Evolutionary conservation across 1,139 yeast genomes (phyloP).

Genomic region (Blastobotrys persicus): DNA sequence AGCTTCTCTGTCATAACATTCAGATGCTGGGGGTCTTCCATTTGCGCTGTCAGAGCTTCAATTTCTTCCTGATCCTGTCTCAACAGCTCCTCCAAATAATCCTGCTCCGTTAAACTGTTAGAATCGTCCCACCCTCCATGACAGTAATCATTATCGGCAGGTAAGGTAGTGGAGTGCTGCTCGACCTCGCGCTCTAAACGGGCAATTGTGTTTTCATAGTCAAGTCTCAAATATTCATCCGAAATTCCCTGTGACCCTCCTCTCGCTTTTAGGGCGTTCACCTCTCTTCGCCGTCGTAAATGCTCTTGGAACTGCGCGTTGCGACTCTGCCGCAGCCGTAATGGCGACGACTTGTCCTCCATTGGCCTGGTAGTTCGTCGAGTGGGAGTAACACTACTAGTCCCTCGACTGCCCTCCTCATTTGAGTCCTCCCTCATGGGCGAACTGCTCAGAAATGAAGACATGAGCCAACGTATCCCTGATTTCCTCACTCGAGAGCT

Average conservation of each 20-base stretch:
- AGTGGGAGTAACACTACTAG: neutral
- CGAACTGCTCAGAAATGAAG: slow-evolving; percentile 6
- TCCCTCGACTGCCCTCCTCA: neutral
- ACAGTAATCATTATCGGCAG: slow-evolving; percentile 14
- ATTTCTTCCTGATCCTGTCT: slow-evolving; percentile 23
- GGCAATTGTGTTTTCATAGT: slow-evolving; percentile 25
- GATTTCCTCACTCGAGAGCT: too few species aligned
- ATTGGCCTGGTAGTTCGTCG: slow-evolving; percentile 10
- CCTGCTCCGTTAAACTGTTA: slow-evolving; percentile 19
- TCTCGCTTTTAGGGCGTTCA: slow-evolving; percentile 20
- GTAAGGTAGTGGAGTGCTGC: neutral
- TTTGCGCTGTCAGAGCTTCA: slow-evolving; percentile 11
- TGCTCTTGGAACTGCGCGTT: slow-evolving; percentile 15
- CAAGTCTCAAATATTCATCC: slow-evolving; percentile 17
- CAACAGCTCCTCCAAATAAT: slow-evolving; percentile 22
- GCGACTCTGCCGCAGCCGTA: slow-evolving; percentile 15
- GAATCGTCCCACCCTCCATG: slow-evolving; percentile 11
- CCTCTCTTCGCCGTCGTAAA: slow-evolving; percentile 19
- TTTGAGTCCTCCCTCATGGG: neutral
- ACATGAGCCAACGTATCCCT: slow-evolving; percentile 2
- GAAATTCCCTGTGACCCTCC: slow-evolving; percentile 24
- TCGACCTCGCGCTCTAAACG: slow-evolving; percentile 24
- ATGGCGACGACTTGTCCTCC: slow-evolving; percentile 17
- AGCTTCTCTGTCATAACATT: slow-evolving; percentile 1
- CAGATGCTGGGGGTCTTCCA: neutral